A percentile compares a stretch with the other conserved stretches of the same genome.
phyloP scores from a whole-genome alignment of 1,284 basidiomycete genomes.

The Amylostereum areolatum region DNA sequence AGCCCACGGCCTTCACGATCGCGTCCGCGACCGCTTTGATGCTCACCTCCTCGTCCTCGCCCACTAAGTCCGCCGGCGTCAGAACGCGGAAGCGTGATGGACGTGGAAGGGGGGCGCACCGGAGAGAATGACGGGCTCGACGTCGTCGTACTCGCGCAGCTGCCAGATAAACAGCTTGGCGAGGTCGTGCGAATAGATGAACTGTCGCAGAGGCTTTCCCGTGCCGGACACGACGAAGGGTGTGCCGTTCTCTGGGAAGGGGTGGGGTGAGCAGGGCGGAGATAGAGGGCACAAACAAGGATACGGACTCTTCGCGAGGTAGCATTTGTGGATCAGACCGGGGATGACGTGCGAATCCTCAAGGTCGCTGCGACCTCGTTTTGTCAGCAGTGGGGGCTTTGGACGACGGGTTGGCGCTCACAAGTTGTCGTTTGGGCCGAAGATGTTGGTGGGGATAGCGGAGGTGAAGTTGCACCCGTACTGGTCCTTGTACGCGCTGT shows the following conservation, averaged over 20 bases:
- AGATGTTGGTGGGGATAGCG: conserved; percentile 90
- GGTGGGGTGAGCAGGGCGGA: not conserved
- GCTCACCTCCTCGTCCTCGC: conserved; percentile 85
- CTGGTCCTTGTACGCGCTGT: conserved; percentile 85
- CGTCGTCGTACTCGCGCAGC: conserved; percentile 80
- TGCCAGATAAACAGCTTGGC: conserved; percentile 92
- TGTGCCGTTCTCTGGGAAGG: conserved; percentile 44
- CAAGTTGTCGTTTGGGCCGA: conserved; percentile 83
- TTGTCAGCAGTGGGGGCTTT: conserved; percentile 1
- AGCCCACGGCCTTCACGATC: conserved; percentile 74
- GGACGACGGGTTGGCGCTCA: conserved; percentile 23
- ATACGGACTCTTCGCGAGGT: conserved; percentile 73
- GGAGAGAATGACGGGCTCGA: conserved; percentile 85
- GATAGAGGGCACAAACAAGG: not conserved
- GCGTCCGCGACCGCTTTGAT: conserved; percentile 82
- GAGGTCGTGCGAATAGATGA: conserved; percentile 90
- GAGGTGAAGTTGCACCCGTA: conserved; percentile 88
- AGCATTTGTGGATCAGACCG: conserved; percentile 84
- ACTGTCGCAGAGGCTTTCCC: conserved; percentile 85
- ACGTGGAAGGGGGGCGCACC: conserved; percentile 36
- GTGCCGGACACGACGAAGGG: conserved; percentile 81
- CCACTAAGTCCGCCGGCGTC: conserved; percentile 40
- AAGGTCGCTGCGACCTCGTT: conserved; percentile 54
- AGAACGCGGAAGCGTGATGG: not conserved
- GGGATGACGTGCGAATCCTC: conserved; percentile 89